Base-by-base conservation (phyloP, 768 basidiomycete genomes). In the Postia placenta region DNA sequence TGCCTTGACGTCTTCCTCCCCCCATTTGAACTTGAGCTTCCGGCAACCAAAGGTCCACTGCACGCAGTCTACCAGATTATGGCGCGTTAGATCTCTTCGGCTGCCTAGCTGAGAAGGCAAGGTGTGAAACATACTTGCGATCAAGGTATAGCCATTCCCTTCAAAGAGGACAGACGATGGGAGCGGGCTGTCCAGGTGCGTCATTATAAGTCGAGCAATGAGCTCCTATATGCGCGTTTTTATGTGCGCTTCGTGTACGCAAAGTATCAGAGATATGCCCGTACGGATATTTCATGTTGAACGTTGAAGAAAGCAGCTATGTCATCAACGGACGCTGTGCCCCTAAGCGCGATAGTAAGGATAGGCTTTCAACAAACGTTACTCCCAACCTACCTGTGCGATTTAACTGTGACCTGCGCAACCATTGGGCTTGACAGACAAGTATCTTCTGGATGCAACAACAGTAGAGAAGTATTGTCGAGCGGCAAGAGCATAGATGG, bases 351-450 rank as follows among this genome's bases (percentile, higher is more conserved):
- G 30, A 15, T 15, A 33, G 7, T 15, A 33, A 33, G 30, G 30
- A 33, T 15, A 33, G 30, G 30, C 15, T 33, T 33, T 33, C 30
- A 7, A 33, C 30, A 33, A 7, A 7, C 11, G n/a, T 12, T 0
- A n/a, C 1, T 2, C 35, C 1, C 5, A 45, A 42, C 26, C 45
- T 2, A 54, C 50, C 23, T 43, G 24, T 49, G 50, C 25, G 53
- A 37, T 28, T 56, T 60, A 44, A 60, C 49, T 26, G 53, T 60
- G 11, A 59, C 50, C 48, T 64, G 62, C 3, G 55, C 58, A 12
- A 53, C 57, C 9, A 30, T 49, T 23, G 52, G 30, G 11, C n/a
- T 12, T 37, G 35, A 11, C 19, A 28, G 7, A 5, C 43, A 27
- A 9, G 47, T 43, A 15, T 47, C 50, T 1, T 53, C 46, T 5